phyloP scores from a whole-genome alignment of 257 asterid species.

The Ballota nigra region DNA sequence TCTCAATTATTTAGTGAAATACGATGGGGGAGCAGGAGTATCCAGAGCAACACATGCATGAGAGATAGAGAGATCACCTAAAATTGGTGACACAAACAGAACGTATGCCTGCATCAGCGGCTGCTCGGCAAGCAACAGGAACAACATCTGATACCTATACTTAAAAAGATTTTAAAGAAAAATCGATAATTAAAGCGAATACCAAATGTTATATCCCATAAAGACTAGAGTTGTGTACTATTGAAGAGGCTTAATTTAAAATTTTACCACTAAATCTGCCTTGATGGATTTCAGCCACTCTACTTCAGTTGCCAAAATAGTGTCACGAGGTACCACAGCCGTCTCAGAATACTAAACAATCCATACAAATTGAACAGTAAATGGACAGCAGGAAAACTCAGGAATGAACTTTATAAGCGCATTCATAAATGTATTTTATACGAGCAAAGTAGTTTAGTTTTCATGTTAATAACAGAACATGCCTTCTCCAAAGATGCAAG shows the following conservation, averaged over 20 bases:
- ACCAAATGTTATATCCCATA: background rate
- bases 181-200: background rate
- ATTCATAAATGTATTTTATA: background rate
- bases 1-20: background rate
- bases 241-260: background rate
- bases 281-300: slow-evolving; percentile 93
- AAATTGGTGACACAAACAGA: slow-evolving; percentile 95
- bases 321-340: slow-evolving; percentile 89
- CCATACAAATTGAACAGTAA: slow-evolving; percentile 15
- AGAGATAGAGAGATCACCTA: slow-evolving; percentile 44
- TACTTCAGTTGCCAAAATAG: slow-evolving; percentile 81
- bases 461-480: slow-evolving; percentile 4
- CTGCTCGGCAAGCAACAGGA: slow-evolving; percentile 98
- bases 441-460: background rate
- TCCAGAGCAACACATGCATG: background rate
- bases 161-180: background rate
- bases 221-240: background rate
- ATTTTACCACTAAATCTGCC: slow-evolving; percentile 87
- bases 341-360: slow-evolving; percentile 85
- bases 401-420: background rate
- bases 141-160: slow-evolving; percentile 96
- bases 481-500: slow-evolving; percentile 97
- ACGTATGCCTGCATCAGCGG: slow-evolving; percentile 97
- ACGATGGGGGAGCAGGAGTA: background rate
- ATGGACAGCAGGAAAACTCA: background rate